Conservation (phyloP, 2,329 filamentous ascomycete species). For the Davidsoniella eucalypti region DNA sequence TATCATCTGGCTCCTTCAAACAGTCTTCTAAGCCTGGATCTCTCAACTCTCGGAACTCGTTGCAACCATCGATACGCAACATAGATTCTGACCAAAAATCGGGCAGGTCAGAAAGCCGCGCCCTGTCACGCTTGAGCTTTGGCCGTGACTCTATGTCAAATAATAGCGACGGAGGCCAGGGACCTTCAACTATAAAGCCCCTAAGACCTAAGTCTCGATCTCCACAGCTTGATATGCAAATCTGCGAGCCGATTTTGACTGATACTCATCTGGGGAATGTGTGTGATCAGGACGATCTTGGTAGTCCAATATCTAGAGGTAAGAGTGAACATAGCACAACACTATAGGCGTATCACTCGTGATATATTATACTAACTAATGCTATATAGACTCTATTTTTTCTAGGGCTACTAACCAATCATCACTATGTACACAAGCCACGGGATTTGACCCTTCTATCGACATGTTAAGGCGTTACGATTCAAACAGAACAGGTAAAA, state of each 20-base stretch:
- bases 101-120: slow-evolving; percentile 2
- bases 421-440: slow-evolving; percentile 8
- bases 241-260: not conserved
- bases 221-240: not conserved
- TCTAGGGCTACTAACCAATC: slow-evolving; percentile 7
- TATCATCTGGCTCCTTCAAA: slow-evolving; percentile 3
- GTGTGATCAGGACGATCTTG: slow-evolving; percentile 1
- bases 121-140: slow-evolving; percentile 2
- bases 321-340: not conserved
- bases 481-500: slow-evolving; percentile 14
- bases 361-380: not conserved
- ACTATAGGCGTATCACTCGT: not conserved
- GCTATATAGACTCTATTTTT: slow-evolving; percentile 7
- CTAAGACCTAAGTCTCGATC: not conserved
- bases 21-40: slow-evolving; percentile 6
- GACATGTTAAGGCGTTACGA: not conserved
- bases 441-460: slow-evolving; percentile 2
- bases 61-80: slow-evolving; percentile 2
- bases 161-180: slow-evolving; percentile 1
- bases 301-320: slow-evolving; percentile 5
- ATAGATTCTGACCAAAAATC: slow-evolving; percentile 4
- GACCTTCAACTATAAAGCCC: slow-evolving; percentile 3
- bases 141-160: slow-evolving; percentile 7
- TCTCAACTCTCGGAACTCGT: slow-evolving; percentile 7
- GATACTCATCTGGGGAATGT: not conserved